Evolutionary conservation across 257 asterid genomes (phyloP), one percentile per base, ranked within the genome.

Genomic region (Scutellaria barbata): DNA sequence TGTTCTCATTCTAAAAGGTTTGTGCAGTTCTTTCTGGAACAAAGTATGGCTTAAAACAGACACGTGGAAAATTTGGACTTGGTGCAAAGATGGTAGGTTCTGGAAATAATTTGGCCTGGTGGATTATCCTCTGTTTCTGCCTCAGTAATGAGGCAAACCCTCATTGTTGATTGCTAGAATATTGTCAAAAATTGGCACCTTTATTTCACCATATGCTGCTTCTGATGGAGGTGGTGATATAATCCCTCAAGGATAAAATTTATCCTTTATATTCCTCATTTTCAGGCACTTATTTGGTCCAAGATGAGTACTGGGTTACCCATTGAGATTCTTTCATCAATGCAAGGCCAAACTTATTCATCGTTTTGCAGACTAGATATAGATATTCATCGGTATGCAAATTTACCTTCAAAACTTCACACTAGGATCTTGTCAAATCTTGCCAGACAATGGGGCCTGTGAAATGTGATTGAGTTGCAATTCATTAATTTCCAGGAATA

Each of bases 221-320:
- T 17, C 60, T 22, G 35, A 30, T 42, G 25, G 50, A 48, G 68
- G 52, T 48, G 56, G 50, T 50, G 12, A 35, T 22, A 43, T 35
- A 50, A 66, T 33, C 55, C 41, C 45, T 35, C 63, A 17, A 60
- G 48, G 63, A 50, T 33, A 22, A 33, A 63, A 35, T 67, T 78
- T 8, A 45, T 48, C 13, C 12, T 12, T 56, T 10, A 17, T 77
- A 40, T 60, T 74, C n/a, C 63, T 46, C 50, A 13, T 37, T 12
- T 81, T 81, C 87, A 92, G 97, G 97, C 97, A 42, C 85, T 92
- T 75, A 92, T 92, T 74, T 92, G 97, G 97, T 92, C 97, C 72
- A 92, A 92, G 82, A 92, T 92, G 97, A 92, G 97, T 84, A 92
- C 97, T 66, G 96, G 96, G 66, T 89, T 92, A 68, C 97, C 97